These are phyloP conservation scores for Camelina laxa DNA, from an alignment of 345 rosid species.

Conservation along the genomic window DNA sequence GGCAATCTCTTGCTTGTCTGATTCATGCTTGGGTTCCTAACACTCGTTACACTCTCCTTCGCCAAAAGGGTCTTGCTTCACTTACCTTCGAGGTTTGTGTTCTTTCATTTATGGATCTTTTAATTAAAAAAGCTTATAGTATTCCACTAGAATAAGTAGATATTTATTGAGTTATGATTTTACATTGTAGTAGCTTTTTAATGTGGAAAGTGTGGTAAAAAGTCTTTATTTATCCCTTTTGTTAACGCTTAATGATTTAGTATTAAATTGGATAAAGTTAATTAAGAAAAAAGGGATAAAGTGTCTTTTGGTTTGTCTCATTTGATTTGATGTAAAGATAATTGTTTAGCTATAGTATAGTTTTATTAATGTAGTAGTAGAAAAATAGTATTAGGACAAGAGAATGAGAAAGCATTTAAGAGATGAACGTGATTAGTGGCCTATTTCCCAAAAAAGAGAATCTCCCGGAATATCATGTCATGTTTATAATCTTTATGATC, in stretches of 20 bases:
- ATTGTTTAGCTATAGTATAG: background rate
- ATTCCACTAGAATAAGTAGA: background rate
- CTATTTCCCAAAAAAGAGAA: slow-evolving; percentile 45
- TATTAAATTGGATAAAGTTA: slow-evolving; percentile 30
- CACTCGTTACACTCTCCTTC: slow-evolving; percentile 51
- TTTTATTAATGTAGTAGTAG: background rate
- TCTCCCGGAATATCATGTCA: slow-evolving; percentile 37
- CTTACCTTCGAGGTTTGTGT: slow-evolving; percentile 66
- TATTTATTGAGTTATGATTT: slow-evolving; percentile 10
- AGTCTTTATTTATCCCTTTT: background rate
- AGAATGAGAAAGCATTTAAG: slow-evolving; percentile 41
- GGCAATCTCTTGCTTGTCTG: slow-evolving; percentile 81
- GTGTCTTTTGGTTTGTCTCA: slow-evolving; percentile 29
- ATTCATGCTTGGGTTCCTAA: slow-evolving; percentile 75
- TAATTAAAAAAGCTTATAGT: background rate
- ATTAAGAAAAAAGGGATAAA: slow-evolving; percentile 1
- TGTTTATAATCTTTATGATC: slow-evolving; percentile 38
- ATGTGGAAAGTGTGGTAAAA: slow-evolving; percentile 22
- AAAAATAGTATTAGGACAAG: slow-evolving; percentile 20
- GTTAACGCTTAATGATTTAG: background rate
- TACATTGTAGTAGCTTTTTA: background rate
- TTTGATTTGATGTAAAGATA: slow-evolving; percentile 36
- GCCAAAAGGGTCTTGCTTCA: slow-evolving; percentile 58
- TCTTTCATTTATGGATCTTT: background rate
- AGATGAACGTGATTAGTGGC: slow-evolving; percentile 45